A percentile compares a stretch with the other conserved stretches of the same genome.
phyloP scores from a whole-genome alignment of 2,329 filamentous ascomycete genomes.

The Didymellaceae sp. region DNA sequence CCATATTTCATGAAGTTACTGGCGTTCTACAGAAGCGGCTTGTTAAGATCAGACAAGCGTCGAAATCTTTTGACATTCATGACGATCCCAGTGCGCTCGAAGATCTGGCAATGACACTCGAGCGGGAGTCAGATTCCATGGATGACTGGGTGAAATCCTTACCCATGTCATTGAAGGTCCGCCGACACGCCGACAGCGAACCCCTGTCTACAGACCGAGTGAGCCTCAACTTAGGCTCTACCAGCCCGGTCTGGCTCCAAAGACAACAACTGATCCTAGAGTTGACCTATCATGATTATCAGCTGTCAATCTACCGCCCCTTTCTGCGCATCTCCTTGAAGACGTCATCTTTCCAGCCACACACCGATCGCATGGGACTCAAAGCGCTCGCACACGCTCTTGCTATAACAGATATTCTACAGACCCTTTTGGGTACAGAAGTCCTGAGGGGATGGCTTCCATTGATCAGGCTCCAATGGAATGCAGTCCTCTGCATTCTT shows the following conservation, averaged over 20 bases:
- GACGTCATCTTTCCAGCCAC: slow-evolving; percentile 8
- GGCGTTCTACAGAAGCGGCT: neutral
- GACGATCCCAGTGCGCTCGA: slow-evolving; percentile 6
- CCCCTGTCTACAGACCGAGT: slow-evolving; percentile 7
- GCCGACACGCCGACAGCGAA: slow-evolving; percentile 4
- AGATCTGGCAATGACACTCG: slow-evolving; percentile 1
- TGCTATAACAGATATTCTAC: slow-evolving; percentile 8
- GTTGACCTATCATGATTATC: slow-evolving; percentile 7
- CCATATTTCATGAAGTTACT: slow-evolving; percentile 1
- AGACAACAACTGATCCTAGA: slow-evolving; percentile 7
- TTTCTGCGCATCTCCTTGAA: slow-evolving; percentile 6
- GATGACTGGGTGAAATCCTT: slow-evolving; percentile 2
- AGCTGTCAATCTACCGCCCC: slow-evolving; percentile 3
- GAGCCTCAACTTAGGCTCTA: slow-evolving; percentile 2
- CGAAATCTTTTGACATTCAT: slow-evolving; percentile 5
- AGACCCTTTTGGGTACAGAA: slow-evolving; percentile 1
- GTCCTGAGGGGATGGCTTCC: slow-evolving; percentile 7
- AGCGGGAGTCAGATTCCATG: neutral
- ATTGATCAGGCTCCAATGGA: slow-evolving; percentile 5
- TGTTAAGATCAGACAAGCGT: slow-evolving; percentile 3
- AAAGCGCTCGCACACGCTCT: slow-evolving; percentile 8
- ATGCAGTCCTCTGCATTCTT: slow-evolving; percentile 7
- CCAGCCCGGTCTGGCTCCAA: slow-evolving; percentile 11
- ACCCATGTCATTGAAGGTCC: slow-evolving; percentile 1
- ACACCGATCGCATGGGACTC: slow-evolving; percentile 9